Percentiles rank a stretch among this genome's conserved stretches.
These are phyloP conservation scores for Pinus albicaulis DNA, from an alignment of 75 land plant genomes.

Conservation along the genomic window DNA sequence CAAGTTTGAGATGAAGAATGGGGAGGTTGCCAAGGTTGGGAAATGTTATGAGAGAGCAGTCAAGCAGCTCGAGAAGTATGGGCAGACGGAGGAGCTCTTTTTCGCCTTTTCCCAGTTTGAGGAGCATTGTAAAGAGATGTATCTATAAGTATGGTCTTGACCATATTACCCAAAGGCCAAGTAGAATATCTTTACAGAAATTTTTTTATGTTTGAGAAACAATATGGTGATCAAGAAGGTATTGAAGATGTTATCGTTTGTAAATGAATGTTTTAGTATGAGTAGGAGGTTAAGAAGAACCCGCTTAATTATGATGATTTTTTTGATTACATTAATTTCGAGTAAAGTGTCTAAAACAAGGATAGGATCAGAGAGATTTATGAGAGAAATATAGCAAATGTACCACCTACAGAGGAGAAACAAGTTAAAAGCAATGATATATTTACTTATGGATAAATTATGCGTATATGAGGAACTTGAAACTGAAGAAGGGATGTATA, in stretches of 20 bases:
- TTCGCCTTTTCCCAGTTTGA: slow-evolving; percentile 95
- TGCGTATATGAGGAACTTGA: no score
- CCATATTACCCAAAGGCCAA: slow-evolving; percentile 78
- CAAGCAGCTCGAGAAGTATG: slow-evolving; percentile 79
- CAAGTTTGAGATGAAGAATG: slow-evolving; percentile 87
- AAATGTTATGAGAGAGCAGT: slow-evolving; percentile 70
- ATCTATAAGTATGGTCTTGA: slow-evolving; percentile 83
- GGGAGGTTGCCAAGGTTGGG: slow-evolving; percentile 63
- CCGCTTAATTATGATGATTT: no score
- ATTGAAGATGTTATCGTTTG: slow-evolving; percentile 11
- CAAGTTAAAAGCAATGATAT: no score
- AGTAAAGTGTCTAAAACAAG: no score
- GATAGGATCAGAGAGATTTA: no score
- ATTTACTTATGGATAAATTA: no score
- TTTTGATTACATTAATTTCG: no score
- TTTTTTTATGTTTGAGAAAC: slow-evolving; percentile 84
- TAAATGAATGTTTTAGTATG: no score
- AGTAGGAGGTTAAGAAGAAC: no score
- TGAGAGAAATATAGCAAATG: no score
- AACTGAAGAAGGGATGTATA: no score
- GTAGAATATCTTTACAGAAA: slow-evolving; percentile 81
- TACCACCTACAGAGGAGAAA: no score
- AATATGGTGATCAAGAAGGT: slow-evolving; percentile 80
- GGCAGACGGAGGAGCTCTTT: slow-evolving; percentile 65
- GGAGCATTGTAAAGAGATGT: slow-evolving; percentile 77